These are phyloP conservation scores for Leccinum barrowsii DNA, from an alignment of 768 basidiomycete genomes.

Conservation along the genomic window DNA sequence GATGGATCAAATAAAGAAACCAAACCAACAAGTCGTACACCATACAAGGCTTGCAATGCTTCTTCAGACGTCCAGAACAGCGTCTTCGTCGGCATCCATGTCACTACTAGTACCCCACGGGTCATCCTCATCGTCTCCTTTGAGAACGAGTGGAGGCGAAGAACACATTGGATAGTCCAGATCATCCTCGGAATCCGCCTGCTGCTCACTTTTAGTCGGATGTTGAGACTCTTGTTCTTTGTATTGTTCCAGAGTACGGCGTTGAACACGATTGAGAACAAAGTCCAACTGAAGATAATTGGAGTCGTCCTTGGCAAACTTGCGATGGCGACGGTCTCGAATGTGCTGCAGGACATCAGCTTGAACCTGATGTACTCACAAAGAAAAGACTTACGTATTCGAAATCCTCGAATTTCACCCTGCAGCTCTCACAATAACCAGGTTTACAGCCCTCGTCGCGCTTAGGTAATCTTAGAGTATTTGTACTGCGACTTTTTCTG, in stretches of 20 bases:
- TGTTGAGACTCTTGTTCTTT: constrained; percentile 25
- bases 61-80: constrained; percentile 17
- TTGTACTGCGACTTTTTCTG: constrained; percentile 78
- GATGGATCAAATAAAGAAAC: constrained; percentile 7
- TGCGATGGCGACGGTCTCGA: constrained; percentile 66
- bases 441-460: constrained; percentile 87
- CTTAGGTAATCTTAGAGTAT: constrained; percentile 68
- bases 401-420: constrained; percentile 87
- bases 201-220: constrained; percentile 8
- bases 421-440: constrained; percentile 97
- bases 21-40: constrained; percentile 22
- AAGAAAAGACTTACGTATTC: constrained; percentile 48
- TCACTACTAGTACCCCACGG: constrained; percentile 19
- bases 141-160: constrained; percentile 11
- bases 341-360: constrained; percentile 56
- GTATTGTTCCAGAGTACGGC: constrained; percentile 35
- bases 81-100: constrained; percentile 19
- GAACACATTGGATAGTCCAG: constrained; percentile 17
- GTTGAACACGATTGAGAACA: constrained; percentile 60
- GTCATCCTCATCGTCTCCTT: constrained; percentile 16
- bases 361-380: not conserved
- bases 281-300: constrained; percentile 81
- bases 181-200: constrained; percentile 16
- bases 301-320: constrained; percentile 71
- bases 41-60: constrained; percentile 3